Conservation (phyloP, 2,329 filamentous ascomycete species). For the Ascochyta clinopodiicola region DNA sequence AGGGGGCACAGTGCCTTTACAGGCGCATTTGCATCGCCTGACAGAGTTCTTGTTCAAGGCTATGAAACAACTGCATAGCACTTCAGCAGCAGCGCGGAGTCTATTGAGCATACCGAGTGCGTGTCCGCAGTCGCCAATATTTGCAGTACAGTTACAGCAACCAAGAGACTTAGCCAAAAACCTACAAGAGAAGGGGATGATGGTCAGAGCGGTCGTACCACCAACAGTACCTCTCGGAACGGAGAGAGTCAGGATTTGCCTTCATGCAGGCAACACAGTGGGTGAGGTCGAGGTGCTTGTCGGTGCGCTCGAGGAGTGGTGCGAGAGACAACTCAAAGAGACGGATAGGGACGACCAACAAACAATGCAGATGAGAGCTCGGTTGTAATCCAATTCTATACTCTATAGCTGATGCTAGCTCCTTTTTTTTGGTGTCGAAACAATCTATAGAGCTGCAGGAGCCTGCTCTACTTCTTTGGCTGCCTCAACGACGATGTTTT, state of each 20-base stretch:
- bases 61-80: slow-evolving; percentile 21
- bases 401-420: not conserved
- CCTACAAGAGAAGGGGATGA: slow-evolving; percentile 40
- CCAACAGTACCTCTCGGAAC: slow-evolving; percentile 52
- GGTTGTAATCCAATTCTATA: not conserved
- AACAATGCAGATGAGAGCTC: not conserved
- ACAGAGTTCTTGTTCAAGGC: slow-evolving; percentile 29
- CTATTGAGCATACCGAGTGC: slow-evolving; percentile 31
- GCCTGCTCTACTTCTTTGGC: slow-evolving; percentile 18
- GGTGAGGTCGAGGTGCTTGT: slow-evolving; percentile 45
- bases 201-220: slow-evolving; percentile 47
- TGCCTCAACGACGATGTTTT: slow-evolving; percentile 19
- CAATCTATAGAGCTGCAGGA: slow-evolving; percentile 4
- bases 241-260: slow-evolving; percentile 49
- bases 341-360: not conserved
- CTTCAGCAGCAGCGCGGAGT: slow-evolving; percentile 14
- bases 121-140: slow-evolving; percentile 42
- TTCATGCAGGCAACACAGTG: slow-evolving; percentile 53
- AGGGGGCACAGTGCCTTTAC: slow-evolving; percentile 29
- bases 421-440: not conserved
- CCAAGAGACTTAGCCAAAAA: slow-evolving; percentile 37
- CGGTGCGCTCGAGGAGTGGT: slow-evolving; percentile 41
- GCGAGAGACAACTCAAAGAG: slow-evolving; percentile 6
- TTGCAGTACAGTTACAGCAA: slow-evolving; percentile 38
- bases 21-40: slow-evolving; percentile 32